These are phyloP conservation scores for Peronospora farinosa DNA, from an alignment of 352 stramenopile species.

Conservation along the genomic window DNA sequence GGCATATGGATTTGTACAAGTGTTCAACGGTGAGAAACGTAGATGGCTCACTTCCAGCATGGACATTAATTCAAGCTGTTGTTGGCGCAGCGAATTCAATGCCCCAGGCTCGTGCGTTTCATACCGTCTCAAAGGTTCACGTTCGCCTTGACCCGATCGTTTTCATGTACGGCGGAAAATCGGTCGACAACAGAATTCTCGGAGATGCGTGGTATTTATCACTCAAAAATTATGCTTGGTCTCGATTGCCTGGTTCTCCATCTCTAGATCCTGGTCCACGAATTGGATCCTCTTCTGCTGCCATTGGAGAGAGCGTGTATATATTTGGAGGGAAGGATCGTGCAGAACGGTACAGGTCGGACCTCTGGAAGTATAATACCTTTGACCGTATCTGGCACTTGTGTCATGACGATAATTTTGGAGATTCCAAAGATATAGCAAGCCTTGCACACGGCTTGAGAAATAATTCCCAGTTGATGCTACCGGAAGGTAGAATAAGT, in stretches of 20 bases:
- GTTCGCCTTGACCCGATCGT: conserved; percentile 74
- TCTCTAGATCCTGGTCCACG: conserved; percentile 71
- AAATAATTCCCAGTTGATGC: conserved; percentile 37
- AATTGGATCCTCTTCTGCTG: conserved; percentile 53
- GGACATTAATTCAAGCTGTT: conserved; percentile 67
- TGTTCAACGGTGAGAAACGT: conserved; percentile 47
- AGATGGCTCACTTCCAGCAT: conserved; percentile 64
- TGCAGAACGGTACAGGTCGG: conserved; percentile 67
- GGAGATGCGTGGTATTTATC: conserved; percentile 81
- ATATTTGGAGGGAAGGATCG: conserved; percentile 78
- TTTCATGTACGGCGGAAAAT: conserved; percentile 79
- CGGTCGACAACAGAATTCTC: conserved; percentile 59
- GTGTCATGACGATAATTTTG: conserved; percentile 77
- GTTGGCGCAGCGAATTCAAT: conserved; percentile 60
- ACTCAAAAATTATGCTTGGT: conserved; percentile 78
- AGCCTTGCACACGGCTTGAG: conserved; percentile 3
- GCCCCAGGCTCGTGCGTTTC: conserved; percentile 57
- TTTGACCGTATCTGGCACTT: conserved; percentile 85
- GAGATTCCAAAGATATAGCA: conserved; percentile 18
- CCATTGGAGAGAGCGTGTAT: conserved; percentile 81
- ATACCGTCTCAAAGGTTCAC: conserved; percentile 56
- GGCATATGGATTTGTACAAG: conserved; percentile 84
- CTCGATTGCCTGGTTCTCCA: conserved; percentile 57
- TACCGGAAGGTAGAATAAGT: conserved; percentile 47
- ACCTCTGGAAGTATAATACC: conserved; percentile 83